Evolutionary conservation across 495 filamentous ascomycete species (phyloP).

Genomic region (Schizothecium vesticola): DNA sequence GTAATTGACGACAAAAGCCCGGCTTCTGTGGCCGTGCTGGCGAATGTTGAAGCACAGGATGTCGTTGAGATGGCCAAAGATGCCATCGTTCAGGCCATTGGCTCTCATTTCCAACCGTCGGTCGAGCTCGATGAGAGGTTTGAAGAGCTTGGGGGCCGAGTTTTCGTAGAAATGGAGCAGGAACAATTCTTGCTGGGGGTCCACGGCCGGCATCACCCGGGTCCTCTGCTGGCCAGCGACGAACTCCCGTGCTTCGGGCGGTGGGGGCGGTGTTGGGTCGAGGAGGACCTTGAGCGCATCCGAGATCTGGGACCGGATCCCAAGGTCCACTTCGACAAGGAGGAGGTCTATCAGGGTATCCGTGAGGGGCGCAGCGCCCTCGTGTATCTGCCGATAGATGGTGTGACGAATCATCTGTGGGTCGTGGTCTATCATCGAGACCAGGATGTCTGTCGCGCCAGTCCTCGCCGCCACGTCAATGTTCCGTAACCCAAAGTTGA

Average conservation of each 20-base stretch:
- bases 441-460: conserved; percentile 88
- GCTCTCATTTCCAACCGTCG: conserved; percentile 50
- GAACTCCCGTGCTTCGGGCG: conserved; percentile 64
- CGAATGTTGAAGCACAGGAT: conserved; percentile 93
- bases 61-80: conserved; percentile 88
- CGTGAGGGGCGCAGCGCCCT: conserved; percentile 79
- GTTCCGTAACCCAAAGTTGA: conserved; percentile 85
- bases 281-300: conserved; percentile 93
- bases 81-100: conserved; percentile 71
- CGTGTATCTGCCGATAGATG: conserved; percentile 84
- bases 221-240: conserved; percentile 47
- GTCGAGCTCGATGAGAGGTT: conserved; percentile 78
- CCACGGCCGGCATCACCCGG: conserved; percentile 42
- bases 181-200: conserved; percentile 79
- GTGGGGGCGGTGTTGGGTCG: conserved; percentile 63
- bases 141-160: conserved; percentile 81
- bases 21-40: conserved; percentile 78
- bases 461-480: conserved; percentile 79
- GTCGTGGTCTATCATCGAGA: conserved; percentile 93
- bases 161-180: conserved; percentile 84
- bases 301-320: conserved; percentile 92
- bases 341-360: conserved; percentile 93
- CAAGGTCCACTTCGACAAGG: conserved; percentile 83
- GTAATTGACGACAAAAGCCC: conserved; percentile 79
- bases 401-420: conserved; percentile 87